phyloP scores from a whole-genome alignment of 805 yeast genomes.

The Candida qinlingensis region DNA sequence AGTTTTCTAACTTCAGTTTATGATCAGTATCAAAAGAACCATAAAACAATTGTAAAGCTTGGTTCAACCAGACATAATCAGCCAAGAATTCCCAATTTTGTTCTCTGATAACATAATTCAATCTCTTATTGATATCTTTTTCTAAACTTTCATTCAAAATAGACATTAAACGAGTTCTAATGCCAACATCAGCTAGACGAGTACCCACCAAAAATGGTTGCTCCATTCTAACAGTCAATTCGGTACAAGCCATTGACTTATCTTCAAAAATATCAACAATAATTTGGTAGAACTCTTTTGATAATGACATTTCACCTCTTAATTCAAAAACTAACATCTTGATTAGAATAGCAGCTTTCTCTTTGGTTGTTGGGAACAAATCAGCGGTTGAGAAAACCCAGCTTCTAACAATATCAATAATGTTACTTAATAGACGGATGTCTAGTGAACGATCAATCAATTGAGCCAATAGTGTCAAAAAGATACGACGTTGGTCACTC shows the following conservation, averaged over 20 bases:
- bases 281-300: constrained; percentile 77
- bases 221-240: constrained; percentile 90
- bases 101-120: constrained; percentile 84
- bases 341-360: constrained; percentile 87
- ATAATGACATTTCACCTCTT: constrained; percentile 74
- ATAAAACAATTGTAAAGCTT: constrained; percentile 80
- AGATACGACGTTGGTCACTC: constrained; percentile 91
- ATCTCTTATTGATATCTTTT: constrained; percentile 66
- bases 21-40: constrained; percentile 63
- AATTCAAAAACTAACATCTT: constrained; percentile 92
- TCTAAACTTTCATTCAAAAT: constrained; percentile 78
- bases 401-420: constrained; percentile 69
- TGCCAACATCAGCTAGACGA: constrained; percentile 65
- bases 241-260: constrained; percentile 71
- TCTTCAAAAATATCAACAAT: constrained; percentile 85
- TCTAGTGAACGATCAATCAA: constrained; percentile 85
- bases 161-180: constrained; percentile 72
- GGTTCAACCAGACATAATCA: constrained; percentile 92
- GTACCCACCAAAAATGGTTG: constrained; percentile 96
- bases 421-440: constrained; percentile 63
- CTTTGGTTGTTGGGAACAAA: constrained; percentile 90
- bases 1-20: constrained; percentile 40
- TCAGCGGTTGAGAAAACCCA: constrained; percentile 89
- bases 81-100: constrained; percentile 96
- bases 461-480: constrained; percentile 80